These are phyloP conservation scores for Secale cereale DNA, from an alignment of 176 grass and related monocot species.

Conservation along the genomic window DNA sequence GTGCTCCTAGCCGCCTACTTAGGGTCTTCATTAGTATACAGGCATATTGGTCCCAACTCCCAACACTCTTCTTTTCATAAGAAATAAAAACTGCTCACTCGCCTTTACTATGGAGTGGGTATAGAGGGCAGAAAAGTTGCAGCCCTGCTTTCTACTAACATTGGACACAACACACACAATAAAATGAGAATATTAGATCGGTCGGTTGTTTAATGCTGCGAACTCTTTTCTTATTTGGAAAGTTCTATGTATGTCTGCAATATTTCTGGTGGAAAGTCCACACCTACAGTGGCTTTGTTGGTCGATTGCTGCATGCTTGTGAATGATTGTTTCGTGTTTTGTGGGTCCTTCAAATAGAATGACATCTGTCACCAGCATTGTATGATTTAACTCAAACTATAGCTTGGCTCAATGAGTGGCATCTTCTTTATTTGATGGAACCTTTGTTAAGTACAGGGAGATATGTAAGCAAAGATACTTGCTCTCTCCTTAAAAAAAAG, in stretches of 20 bases:
- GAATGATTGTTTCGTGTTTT: conserved; percentile 24
- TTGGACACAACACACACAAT: background rate
- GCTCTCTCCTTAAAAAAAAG: background rate
- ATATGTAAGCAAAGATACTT: conserved; percentile 21
- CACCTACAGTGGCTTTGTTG: conserved; percentile 25
- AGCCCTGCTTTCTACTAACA: conserved; percentile 19
- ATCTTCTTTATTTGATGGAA: conserved; percentile 8
- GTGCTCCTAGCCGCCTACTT: background rate
- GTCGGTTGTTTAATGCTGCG: background rate
- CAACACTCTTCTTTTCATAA: conserved; percentile 29
- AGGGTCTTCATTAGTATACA: conserved; percentile 26
- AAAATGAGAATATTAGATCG: conserved; percentile 8
- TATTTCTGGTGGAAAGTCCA: conserved; percentile 38
- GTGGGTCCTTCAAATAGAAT: conserved; percentile 46
- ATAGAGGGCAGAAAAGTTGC: conserved; percentile 30
- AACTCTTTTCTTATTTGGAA: conserved; percentile 25
- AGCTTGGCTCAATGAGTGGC: conserved; percentile 28
- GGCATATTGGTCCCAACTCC: conserved; percentile 7
- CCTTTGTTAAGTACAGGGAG: background rate
- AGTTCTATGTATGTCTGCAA: conserved; percentile 17
- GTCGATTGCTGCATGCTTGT: conserved; percentile 19
- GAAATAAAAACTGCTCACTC: conserved; percentile 12
- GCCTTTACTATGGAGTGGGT: background rate
- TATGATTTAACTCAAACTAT: conserved; percentile 27
- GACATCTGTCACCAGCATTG: conserved; percentile 28